Conservation (phyloP, 768 basidiomycete genomes). For the Mycena vitilis region DNA sequence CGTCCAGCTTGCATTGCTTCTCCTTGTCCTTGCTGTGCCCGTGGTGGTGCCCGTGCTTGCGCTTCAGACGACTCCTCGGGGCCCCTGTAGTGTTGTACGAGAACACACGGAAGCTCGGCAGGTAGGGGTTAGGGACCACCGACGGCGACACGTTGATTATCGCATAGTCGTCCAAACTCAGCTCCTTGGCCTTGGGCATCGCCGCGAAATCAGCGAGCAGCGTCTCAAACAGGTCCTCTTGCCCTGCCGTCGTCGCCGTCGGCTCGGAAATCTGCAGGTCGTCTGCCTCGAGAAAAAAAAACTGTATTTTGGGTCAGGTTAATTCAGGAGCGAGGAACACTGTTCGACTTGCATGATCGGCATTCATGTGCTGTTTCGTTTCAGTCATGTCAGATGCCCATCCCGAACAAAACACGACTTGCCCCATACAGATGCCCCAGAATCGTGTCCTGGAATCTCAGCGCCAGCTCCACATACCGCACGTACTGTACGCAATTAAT, state of each 20-base stretch:
- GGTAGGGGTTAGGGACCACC: constrained; percentile 88
- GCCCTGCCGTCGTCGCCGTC: constrained; percentile 22
- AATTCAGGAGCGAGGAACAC: constrained; percentile 11
- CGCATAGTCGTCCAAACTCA: constrained; percentile 74
- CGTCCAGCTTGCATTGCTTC: constrained; percentile 59
- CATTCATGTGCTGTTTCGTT: constrained; percentile 88
- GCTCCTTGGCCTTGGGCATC: constrained; percentile 65
- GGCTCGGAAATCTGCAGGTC: constrained; percentile 61
- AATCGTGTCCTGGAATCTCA: constrained; percentile 89
- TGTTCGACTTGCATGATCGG: constrained; percentile 56
- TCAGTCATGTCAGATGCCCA: constrained; percentile 42
- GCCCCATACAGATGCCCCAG: constrained; percentile 80
- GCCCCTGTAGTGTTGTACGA: constrained; percentile 78
- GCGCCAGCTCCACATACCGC: constrained; percentile 78
- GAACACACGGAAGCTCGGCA: constrained; percentile 60
- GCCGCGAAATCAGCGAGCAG: constrained; percentile 74
- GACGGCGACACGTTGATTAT: constrained; percentile 86
- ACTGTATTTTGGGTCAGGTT: constrained; percentile 49
- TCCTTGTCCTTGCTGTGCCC: constrained; percentile 59
- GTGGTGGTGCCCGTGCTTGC: constrained; percentile 62
- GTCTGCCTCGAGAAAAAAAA: constrained; percentile 65
- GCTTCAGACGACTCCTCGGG: constrained; percentile 28
- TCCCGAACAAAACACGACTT: constrained; percentile 31
- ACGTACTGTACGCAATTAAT: constrained; percentile 56
- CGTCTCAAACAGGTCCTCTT: constrained; percentile 60